Evolutionary conservation across 805 yeast species (phyloP).

Genomic region (Candida lessepsii): DNA sequence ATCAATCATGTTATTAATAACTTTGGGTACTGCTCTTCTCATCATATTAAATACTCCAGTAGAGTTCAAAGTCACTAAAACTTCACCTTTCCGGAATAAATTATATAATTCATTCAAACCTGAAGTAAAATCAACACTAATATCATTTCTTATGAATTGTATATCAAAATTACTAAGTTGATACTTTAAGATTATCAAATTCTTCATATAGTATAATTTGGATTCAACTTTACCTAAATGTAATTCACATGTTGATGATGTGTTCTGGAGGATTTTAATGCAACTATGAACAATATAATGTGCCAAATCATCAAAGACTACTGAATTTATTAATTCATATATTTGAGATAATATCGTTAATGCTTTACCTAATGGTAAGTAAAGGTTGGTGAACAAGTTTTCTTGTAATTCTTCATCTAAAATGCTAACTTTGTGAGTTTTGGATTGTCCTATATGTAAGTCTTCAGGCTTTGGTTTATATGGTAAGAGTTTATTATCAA

Average conservation of each 20-base stretch:
- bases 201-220: slow-evolving; percentile 66
- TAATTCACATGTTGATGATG: slow-evolving; percentile 42
- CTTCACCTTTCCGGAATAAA: slow-evolving; percentile 38
- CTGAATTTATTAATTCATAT: slow-evolving; percentile 73
- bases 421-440: slow-evolving; percentile 12
- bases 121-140: slow-evolving; percentile 70
- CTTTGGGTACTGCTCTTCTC: slow-evolving; percentile 71
- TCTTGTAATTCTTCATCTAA: slow-evolving; percentile 36
- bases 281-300: slow-evolving; percentile 83
- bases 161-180: slow-evolving; percentile 78
- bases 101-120: slow-evolving; percentile 56
- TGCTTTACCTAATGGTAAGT: slow-evolving; percentile 71
- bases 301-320: slow-evolving; percentile 84
- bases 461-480: slow-evolving; percentile 71
- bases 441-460: slow-evolving; percentile 52
- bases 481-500: slow-evolving; percentile 64
- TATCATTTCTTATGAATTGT: slow-evolving; percentile 68
- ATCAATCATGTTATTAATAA: slow-evolving; percentile 79
- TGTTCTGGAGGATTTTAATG: slow-evolving; percentile 56
- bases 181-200: slow-evolving; percentile 65
- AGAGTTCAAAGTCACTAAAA: slow-evolving; percentile 38
- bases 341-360: slow-evolving; percentile 70
- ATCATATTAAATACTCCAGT: slow-evolving; percentile 49
- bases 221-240: slow-evolving; percentile 56
- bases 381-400: slow-evolving; percentile 47